These are phyloP conservation scores for Isochrysis galbana DNA, from an alignment of 78 protist species.

Conservation along the genomic window DNA sequence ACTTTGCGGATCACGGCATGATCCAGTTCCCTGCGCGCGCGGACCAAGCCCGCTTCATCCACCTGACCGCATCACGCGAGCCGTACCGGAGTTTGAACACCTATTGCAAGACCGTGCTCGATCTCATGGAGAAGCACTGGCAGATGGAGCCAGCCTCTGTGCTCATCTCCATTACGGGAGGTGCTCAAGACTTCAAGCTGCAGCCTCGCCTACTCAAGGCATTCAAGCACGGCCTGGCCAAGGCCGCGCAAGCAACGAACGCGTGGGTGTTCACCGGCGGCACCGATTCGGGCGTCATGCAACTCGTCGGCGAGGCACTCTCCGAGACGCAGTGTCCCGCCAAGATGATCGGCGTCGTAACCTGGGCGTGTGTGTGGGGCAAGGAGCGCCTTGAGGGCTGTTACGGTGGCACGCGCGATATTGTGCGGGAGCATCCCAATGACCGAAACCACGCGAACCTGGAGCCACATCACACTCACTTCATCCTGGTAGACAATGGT, in stretches of 20 bases:
- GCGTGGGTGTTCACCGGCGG: conserved; percentile 13
- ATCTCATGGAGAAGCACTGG: background rate
- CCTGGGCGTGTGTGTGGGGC: background rate
- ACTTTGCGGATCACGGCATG: background rate
- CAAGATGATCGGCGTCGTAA: background rate
- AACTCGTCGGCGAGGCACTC: background rate
- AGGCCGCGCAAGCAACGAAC: conserved; percentile 19
- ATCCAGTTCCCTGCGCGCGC: background rate
- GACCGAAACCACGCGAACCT: background rate
- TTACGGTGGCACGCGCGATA: background rate
- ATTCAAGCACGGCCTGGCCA: background rate
- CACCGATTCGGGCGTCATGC: background rate
- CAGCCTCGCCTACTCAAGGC: background rate
- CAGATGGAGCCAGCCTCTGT: background rate
- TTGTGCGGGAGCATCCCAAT: background rate
- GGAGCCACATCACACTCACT: background rate
- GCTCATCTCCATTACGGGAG: background rate
- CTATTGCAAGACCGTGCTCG: background rate
- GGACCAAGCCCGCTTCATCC: background rate
- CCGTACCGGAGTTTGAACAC: background rate
- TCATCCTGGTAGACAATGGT: background rate
- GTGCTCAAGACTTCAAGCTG: background rate
- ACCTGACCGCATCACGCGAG: background rate
- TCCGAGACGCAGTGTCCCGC: background rate
- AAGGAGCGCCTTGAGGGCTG: background rate